Base-by-base conservation (phyloP, 2,329 filamentous ascomycete genomes). In the Ilyonectria robusta region DNA sequence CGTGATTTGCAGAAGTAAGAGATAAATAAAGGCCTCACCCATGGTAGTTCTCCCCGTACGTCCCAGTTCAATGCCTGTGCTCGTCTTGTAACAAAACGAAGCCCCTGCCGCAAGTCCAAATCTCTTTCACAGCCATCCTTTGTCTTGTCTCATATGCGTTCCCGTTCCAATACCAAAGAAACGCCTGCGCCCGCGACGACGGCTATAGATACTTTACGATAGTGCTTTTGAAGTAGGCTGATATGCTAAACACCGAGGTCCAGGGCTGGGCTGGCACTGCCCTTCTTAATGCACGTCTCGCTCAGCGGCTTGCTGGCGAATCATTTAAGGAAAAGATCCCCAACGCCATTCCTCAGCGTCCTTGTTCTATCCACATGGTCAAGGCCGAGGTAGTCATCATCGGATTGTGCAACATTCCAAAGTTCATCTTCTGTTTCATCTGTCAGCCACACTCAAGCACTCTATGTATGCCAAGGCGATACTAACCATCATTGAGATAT, bases 401-500 rank as follows among this genome's bases (percentile, higher is more conserved):
- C 86, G 4, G 81, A 83, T 29, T 77, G 80, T 64, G 81, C 84
- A 72, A 84, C 77, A 60, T 85, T 86, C 83, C 81, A 90, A 29
- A 92, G 79, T 56, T 90, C 81, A 75, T 91, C 87, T 71, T 91
- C 89, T 92, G 51, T 17, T 15, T 7, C 19, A 19, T 10, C 21
- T 46, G 67, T 79, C 70, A 77, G 79, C 44, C 17, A 33, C 9
- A 17, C 11, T 1, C 10, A 33, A 66, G 54, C 10, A 54, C 47
- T 13, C 10, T 23, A 53, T 19, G 19, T 7, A 53, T 19, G 19
- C 5, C 11, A 11, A 5, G 11, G 58, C 10, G 15, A 6, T 23
- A 70, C 75, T 7, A 23, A 97, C 95, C 94, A 83, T 98, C 96
- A 72, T 92, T 90, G 53, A 99, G 85, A 82, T 97, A 97, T 66